These are phyloP conservation scores for Micromonas pusilla DNA, from an alignment of 139 green algal species.

Conservation along the genomic window DNA sequence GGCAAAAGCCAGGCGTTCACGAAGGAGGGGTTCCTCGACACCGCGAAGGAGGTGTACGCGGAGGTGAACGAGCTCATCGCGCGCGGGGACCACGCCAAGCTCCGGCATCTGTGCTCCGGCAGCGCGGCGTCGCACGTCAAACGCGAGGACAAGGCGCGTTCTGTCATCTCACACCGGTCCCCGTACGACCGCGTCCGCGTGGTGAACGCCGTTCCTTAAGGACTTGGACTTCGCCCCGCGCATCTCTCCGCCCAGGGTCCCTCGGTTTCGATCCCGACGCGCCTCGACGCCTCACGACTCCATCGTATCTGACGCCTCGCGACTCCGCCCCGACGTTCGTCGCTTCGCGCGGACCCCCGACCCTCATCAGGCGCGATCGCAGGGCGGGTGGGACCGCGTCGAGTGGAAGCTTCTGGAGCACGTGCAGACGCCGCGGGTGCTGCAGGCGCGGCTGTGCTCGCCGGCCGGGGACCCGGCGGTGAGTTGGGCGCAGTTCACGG, in stretches of 20 bases:
- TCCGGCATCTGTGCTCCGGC: not conserved
- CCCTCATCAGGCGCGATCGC: no score
- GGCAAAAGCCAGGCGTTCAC: constrained; percentile 14
- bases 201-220: no score
- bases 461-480: not conserved
- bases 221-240: no score
- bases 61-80: not conserved
- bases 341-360: no score
- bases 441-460: constrained; percentile 15
- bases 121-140: not conserved
- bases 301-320: no score
- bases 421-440: not conserved
- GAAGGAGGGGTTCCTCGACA: not conserved
- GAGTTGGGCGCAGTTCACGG: constrained; percentile 32
- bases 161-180: no score
- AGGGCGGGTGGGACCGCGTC: constrained; percentile 20
- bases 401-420: constrained; percentile 13
- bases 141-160: not conserved
- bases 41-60: not conserved
- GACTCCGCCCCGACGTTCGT: no score
- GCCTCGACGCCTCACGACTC: no score
- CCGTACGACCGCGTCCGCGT: no score
- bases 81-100: not conserved
- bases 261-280: no score
- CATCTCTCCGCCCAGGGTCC: no score